Evolutionary conservation across 768 basidiomycete species (phyloP).

Genomic region (Phylloporus scabripes): DNA sequence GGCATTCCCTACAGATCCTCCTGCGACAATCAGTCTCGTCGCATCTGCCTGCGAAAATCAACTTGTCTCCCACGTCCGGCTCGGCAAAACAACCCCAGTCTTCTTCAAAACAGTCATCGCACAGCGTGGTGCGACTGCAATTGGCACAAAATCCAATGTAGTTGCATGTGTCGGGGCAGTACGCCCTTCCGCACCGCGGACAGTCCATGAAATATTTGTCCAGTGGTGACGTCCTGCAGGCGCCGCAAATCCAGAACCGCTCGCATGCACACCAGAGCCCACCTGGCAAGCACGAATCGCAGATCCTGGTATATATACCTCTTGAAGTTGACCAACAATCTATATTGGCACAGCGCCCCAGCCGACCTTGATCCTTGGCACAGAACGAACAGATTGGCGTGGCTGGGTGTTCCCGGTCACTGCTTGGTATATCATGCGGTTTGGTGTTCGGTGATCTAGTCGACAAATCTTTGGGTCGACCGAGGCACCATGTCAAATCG

Average conservation of each 20-base stretch:
- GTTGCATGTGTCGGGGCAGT: slow-evolving; percentile 17
- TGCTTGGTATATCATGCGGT: too few species aligned
- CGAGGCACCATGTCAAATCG: slow-evolving; percentile 22
- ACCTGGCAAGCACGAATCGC: slow-evolving; percentile 10
- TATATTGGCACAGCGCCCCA: too few species aligned
- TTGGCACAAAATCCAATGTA: slow-evolving; percentile 20
- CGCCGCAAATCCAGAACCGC: slow-evolving; percentile 21
- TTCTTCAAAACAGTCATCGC: slow-evolving; percentile 26
- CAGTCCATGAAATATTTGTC: neutral
- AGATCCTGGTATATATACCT: too few species aligned
- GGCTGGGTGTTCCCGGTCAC: too few species aligned
- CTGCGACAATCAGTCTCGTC: too few species aligned
- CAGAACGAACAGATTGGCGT: too few species aligned
- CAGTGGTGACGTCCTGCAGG: slow-evolving; percentile 8
- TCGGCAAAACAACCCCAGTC: slow-evolving; percentile 3
- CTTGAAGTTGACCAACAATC: too few species aligned
- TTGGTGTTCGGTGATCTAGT: too few species aligned
- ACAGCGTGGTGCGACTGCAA: slow-evolving; percentile 18
- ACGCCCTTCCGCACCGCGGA: slow-evolving; percentile 18
- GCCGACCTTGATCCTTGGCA: too few species aligned
- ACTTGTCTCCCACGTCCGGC: too few species aligned
- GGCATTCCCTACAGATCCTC: too few species aligned
- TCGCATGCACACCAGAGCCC: slow-evolving; percentile 22
- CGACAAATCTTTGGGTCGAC: slow-evolving; percentile 11
- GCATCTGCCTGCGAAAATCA: too few species aligned